Percentiles rank a stretch among this genome's conserved stretches.
These are phyloP conservation scores for Cryptococcus wingfieldii DNA, from an alignment of 1,284 basidiomycete genomes.

Conservation along the genomic window DNA sequence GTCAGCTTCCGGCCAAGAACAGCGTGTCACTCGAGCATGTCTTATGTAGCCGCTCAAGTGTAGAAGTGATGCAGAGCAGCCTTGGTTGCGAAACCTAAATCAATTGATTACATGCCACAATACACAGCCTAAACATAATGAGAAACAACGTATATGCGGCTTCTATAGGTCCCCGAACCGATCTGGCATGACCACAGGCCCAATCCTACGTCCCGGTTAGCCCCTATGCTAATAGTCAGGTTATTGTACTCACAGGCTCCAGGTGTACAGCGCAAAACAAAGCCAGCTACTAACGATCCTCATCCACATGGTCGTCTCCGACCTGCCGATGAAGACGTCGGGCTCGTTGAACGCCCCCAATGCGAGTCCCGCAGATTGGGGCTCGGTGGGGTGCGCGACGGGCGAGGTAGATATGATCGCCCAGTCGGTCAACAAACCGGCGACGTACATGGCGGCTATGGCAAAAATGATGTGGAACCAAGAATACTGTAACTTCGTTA, in stretches of 20 bases:
- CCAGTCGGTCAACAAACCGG: conserved; percentile 97
- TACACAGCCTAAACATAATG: no score
- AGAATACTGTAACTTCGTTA: conserved; percentile 62
- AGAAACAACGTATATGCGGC: no score
- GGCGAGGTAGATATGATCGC: conserved; percentile 42
- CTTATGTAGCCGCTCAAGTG: no score
- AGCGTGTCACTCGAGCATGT: no score
- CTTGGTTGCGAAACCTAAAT: no score
- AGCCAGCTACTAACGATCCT: conserved; percentile 92
- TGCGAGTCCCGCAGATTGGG: conserved; percentile 4
- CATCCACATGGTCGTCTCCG: conserved; percentile 99
- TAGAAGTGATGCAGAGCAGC: no score
- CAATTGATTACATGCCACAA: no score
- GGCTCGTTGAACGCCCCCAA: conserved; percentile 21
- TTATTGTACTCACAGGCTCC: conserved; percentile 60
- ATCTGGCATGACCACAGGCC: conserved; percentile 81
- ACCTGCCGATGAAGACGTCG: conserved; percentile 91
- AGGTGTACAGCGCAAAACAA: conserved; percentile 81
- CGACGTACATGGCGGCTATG: conserved; percentile 95
- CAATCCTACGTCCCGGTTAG: conserved; percentile 52
- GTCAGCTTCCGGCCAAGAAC: no score
- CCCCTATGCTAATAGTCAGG: background rate
- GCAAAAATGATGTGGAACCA: conserved; percentile 99
- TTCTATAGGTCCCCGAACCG: conserved; percentile 44
- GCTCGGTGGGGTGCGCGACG: conserved; percentile 31